phyloP scores from a whole-genome alignment of 2,329 filamentous ascomycete genomes.

The Fusarium secorum region DNA sequence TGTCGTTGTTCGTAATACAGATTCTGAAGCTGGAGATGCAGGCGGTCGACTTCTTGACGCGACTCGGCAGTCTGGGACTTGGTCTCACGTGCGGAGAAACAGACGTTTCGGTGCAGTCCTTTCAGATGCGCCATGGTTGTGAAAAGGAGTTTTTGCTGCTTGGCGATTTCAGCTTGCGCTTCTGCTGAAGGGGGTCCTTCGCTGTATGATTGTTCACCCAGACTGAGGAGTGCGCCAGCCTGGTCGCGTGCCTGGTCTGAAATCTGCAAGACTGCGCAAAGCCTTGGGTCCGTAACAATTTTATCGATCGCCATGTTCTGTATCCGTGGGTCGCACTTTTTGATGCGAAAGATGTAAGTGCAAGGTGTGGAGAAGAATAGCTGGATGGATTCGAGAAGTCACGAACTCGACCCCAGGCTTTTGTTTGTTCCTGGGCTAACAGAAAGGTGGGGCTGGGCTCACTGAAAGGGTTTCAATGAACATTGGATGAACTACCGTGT shows the following conservation, averaged over 20 bases:
- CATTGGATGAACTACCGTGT: not conserved
- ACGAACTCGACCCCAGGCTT: constrained; percentile 1
- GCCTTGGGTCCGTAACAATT: constrained; percentile 55
- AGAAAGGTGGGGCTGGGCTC: not conserved
- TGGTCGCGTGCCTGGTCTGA: constrained; percentile 78
- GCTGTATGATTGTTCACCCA: constrained; percentile 56
- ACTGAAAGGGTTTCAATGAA: not conserved
- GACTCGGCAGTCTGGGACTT: constrained; percentile 87
- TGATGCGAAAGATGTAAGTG: not conserved
- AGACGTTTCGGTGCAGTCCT: constrained; percentile 81
- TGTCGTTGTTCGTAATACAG: constrained; percentile 96
- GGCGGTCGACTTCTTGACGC: constrained; percentile 86
- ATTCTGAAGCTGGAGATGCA: constrained; percentile 94
- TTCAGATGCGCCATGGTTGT: constrained; percentile 82
- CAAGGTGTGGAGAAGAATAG: not conserved
- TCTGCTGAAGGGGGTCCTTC: constrained; percentile 53
- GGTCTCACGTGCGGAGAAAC: constrained; percentile 82
- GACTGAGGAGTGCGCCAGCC: constrained; percentile 70
- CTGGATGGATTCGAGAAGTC: not conserved
- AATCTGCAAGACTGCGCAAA: constrained; percentile 73
- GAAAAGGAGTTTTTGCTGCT: constrained; percentile 80
- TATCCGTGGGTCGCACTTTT: not conserved
- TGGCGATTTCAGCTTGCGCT: constrained; percentile 68
- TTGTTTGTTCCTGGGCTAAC: constrained; percentile 19
- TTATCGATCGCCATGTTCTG: constrained; percentile 50